Evolutionary conservation across 495 filamentous ascomycete genomes (phyloP).

Genomic region (Chlorociboria aeruginascens): DNA sequence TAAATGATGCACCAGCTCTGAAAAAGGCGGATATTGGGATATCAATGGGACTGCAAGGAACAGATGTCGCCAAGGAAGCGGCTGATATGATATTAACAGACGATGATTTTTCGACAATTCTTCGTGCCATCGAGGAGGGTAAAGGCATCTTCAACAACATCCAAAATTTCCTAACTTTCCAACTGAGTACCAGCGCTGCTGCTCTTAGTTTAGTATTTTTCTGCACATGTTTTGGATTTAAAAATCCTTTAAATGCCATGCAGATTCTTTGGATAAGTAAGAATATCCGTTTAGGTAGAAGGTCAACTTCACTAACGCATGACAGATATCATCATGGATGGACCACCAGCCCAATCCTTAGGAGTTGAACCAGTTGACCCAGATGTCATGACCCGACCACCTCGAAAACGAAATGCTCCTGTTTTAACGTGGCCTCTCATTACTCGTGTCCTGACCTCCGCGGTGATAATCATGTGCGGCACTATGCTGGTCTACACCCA

Average conservation of each 20-base stretch:
- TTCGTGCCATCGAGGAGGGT: conserved; percentile 93
- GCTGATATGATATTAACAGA: conserved; percentile 99
- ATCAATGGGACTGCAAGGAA: conserved; percentile 89
- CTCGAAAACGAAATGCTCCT: conserved; percentile 69
- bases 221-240: conserved; percentile 83
- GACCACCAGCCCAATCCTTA: conserved; percentile 90
- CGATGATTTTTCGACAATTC: conserved; percentile 95
- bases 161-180: conserved; percentile 97
- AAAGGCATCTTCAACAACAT: conserved; percentile 99
- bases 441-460: conserved; percentile 75
- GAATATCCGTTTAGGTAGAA: conserved; percentile 21
- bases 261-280: conserved; percentile 99
- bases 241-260: conserved; percentile 94
- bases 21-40: conserved; percentile 98
- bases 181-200: conserved; percentile 93
- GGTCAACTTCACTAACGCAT: conserved; percentile 1
- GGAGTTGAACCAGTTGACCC: conserved; percentile 95
- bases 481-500: conserved; percentile 83
- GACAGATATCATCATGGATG: conserved; percentile 97
- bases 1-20: conserved; percentile 92
- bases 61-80: conserved; percentile 96
- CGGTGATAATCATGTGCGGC: conserved; percentile 77
- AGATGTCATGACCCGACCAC: conserved; percentile 83
- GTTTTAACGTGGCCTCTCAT: conserved; percentile 78
- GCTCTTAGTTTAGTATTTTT: conserved; percentile 83